Evolutionary conservation across 352 stramenopile genomes (phyloP).

Genomic region (Elongisporangium anandrum): DNA sequence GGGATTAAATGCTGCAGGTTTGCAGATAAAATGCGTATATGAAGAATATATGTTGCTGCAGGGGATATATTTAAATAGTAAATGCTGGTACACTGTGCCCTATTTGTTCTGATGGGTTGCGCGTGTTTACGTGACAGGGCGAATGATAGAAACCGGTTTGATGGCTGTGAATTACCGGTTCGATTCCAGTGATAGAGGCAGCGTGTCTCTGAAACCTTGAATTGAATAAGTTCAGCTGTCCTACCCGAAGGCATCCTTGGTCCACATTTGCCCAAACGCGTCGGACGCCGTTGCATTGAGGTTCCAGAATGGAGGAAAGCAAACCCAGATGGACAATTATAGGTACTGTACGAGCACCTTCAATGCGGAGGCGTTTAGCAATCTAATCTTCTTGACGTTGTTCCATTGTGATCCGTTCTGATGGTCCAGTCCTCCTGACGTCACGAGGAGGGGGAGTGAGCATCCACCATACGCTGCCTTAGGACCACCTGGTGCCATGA

Average conservation of each 20-base stretch:
- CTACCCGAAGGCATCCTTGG: background rate
- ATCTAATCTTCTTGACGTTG: background rate
- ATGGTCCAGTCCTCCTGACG: background rate
- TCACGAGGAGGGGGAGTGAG: background rate
- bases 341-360: background rate
- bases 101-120: background rate
- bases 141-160: slow-evolving; percentile 8
- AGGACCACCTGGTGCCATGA: background rate
- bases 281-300: slow-evolving; percentile 77
- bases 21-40: background rate
- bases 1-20: slow-evolving; percentile 16
- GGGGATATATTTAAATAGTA: background rate
- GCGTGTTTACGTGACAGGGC: background rate
- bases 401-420: background rate
- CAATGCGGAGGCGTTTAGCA: background rate
- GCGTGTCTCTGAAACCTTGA: background rate
- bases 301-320: slow-evolving; percentile 14
- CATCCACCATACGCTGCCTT: background rate
- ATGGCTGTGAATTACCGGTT: background rate
- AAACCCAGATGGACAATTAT: background rate
- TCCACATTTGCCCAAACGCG: slow-evolving; percentile 48
- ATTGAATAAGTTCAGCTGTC: background rate
- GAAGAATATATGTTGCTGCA: background rate
- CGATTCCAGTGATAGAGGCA: background rate
- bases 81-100: background rate